These are phyloP conservation scores for Lumnitzera racemosa DNA, from an alignment of 345 rosid genomes.

Conservation along the genomic window DNA sequence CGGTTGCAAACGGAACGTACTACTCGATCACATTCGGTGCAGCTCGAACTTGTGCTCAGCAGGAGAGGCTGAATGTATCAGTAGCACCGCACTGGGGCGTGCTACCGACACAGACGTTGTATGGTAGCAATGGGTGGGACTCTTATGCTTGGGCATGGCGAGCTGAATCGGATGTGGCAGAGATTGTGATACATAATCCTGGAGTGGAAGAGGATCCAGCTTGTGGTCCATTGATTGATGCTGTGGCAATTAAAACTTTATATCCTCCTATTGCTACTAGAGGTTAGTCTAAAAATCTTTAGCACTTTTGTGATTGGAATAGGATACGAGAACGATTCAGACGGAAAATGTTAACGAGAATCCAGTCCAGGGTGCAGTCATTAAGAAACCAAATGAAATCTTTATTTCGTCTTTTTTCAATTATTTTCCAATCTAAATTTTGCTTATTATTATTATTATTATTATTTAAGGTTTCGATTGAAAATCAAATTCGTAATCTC, in stretches of 20 bases:
- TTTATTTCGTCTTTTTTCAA: no score
- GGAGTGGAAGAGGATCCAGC: constrained; percentile 85
- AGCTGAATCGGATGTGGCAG: constrained; percentile 29
- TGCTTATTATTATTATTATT: no score
- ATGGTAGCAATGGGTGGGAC: constrained; percentile 81
- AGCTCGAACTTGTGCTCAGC: constrained; percentile 88
- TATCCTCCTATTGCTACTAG: constrained; percentile 49
- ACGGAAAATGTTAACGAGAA: no score
- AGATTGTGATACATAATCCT: constrained; percentile 64
- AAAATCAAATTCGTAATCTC: no score
- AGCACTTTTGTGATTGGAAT: no score
- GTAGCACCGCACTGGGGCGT: constrained; percentile 70
- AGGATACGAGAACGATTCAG: no score
- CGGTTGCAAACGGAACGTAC: constrained; percentile 34
- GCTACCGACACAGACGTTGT: constrained; percentile 69
- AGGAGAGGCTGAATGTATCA: constrained; percentile 59
- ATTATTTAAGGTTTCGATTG: no score
- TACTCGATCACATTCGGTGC: constrained; percentile 77
- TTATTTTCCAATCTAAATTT: no score
- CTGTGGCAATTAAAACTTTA: constrained; percentile 53
- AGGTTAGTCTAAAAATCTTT: constrained; percentile 22
- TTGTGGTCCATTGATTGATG: constrained; percentile 80
- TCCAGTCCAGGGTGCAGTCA: no score
- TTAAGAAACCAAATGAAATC: no score
- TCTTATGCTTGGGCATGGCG: constrained; percentile 65